Evolutionary conservation across 148 eudicot species (phyloP).

Genomic region (Arctostaphylos glauca): DNA sequence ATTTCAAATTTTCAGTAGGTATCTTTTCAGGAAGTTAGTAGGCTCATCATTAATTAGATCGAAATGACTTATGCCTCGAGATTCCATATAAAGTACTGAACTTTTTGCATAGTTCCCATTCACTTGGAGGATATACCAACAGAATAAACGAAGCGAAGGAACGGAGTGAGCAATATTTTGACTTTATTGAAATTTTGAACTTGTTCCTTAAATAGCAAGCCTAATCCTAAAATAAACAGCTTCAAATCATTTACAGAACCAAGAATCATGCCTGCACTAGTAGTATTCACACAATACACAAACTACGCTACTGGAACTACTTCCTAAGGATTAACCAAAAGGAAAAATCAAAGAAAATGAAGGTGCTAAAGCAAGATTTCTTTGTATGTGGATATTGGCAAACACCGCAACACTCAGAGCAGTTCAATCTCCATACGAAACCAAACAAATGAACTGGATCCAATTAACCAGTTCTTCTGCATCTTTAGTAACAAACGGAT

Average conservation of each 20-base stretch:
- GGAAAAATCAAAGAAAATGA: neutral
- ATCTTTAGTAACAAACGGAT: neutral
- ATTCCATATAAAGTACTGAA: too few species aligned
- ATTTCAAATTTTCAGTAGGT: too few species aligned
- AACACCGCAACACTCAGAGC: neutral
- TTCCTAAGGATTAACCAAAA: neutral
- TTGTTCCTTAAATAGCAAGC: neutral
- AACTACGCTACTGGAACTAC: neutral
- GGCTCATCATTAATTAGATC: too few species aligned
- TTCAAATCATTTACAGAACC: conserved; percentile 21
- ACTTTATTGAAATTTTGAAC: neutral
- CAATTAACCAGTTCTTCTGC: conserved; percentile 9
- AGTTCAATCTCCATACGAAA: conserved; percentile 9
- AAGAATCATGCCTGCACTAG: conserved; percentile 14
- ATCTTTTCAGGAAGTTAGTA: too few species aligned
- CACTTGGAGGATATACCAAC: too few species aligned
- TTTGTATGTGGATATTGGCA: neutral
- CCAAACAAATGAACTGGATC: neutral
- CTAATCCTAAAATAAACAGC: neutral
- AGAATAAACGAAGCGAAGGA: too few species aligned
- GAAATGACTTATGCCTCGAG: too few species aligned
- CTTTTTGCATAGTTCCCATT: too few species aligned
- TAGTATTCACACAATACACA: neutral
- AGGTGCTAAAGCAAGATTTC: conserved; percentile 1
- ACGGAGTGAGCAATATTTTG: too few species aligned